These are phyloP conservation scores for Phytophthora kernoviae DNA, from an alignment of 352 stramenopile genomes.

Conservation along the genomic window DNA sequence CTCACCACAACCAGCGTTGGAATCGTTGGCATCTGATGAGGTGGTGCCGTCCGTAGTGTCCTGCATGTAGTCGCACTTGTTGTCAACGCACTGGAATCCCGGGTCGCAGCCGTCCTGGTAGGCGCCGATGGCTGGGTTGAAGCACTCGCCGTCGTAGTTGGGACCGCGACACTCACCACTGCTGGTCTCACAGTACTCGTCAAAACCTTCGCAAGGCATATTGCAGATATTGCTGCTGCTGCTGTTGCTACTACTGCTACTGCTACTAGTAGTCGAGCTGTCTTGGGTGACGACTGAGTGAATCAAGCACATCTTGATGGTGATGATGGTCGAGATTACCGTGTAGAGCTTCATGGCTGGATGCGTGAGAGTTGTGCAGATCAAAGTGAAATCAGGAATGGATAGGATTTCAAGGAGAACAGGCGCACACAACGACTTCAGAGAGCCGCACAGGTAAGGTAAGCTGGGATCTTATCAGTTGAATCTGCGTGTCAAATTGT, in stretches of 20 bases:
- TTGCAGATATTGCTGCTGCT: constrained; percentile 6
- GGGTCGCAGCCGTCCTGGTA: constrained; percentile 21
- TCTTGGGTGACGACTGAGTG: constrained; percentile 8
- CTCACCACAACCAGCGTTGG: constrained; percentile 6
- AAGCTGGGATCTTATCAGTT: background rate
- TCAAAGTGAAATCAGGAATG: constrained; percentile 14
- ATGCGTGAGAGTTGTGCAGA: background rate
- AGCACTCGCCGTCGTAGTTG: constrained; percentile 18
- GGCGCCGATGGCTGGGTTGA: constrained; percentile 15
- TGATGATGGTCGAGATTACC: constrained; percentile 2
- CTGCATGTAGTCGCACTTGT: constrained; percentile 27
- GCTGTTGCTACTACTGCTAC: too few species aligned
- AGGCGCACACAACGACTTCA: too few species aligned
- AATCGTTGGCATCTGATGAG: background rate
- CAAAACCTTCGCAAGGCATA: constrained; percentile 16
- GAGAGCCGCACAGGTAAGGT: too few species aligned
- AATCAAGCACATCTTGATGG: background rate
- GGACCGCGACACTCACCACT: constrained; percentile 15
- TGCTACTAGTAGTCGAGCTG: constrained; percentile 4
- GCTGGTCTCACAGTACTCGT: constrained; percentile 35
- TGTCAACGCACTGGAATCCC: constrained; percentile 19
- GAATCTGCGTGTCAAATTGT: background rate
- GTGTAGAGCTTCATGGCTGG: constrained; percentile 10
- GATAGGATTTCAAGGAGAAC: too few species aligned
- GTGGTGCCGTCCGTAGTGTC: background rate